These are phyloP conservation scores for Rhizopogon rudus DNA, from an alignment of 768 basidiomycete species.

Conservation along the genomic window DNA sequence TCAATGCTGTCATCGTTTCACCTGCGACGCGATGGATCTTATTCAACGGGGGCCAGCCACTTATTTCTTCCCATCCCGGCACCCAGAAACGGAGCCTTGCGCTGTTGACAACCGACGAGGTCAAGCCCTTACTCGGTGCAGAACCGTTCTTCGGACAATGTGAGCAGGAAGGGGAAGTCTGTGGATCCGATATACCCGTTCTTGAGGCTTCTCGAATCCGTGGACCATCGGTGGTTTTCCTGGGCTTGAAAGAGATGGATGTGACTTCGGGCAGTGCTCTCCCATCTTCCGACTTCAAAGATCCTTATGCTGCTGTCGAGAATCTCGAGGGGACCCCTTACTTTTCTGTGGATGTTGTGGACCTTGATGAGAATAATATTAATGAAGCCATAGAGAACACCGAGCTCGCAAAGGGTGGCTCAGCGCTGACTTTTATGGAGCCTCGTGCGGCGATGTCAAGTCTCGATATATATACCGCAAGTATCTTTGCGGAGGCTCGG, in stretches of 20 bases:
- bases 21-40: slow-evolving; percentile 71
- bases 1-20: slow-evolving; percentile 62
- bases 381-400: slow-evolving; percentile 37
- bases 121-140: slow-evolving; percentile 61
- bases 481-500: slow-evolving; percentile 72
- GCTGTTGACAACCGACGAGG: slow-evolving; percentile 53
- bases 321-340: slow-evolving; percentile 79
- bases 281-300: slow-evolving; percentile 60
- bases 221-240: slow-evolving; percentile 64
- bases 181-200: slow-evolving; percentile 19
- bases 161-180: slow-evolving; percentile 33
- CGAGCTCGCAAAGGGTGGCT: slow-evolving; percentile 32
- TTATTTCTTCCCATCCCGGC: slow-evolving; percentile 37
- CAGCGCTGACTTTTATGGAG: slow-evolving; percentile 55
- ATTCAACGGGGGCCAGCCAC: slow-evolving; percentile 69
- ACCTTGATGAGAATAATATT: slow-evolving; percentile 40
- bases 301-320: slow-evolving; percentile 46
- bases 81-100: slow-evolving; percentile 38
- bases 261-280: slow-evolving; percentile 42
- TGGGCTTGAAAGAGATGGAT: slow-evolving; percentile 67
- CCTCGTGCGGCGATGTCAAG: slow-evolving; percentile 51
- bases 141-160: slow-evolving; percentile 72
- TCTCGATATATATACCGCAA: slow-evolving; percentile 63
- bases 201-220: slow-evolving; percentile 58
- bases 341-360: slow-evolving; percentile 75